These are phyloP conservation scores for Mycena polygramma DNA, from an alignment of 768 basidiomycete genomes.

Conservation along the genomic window DNA sequence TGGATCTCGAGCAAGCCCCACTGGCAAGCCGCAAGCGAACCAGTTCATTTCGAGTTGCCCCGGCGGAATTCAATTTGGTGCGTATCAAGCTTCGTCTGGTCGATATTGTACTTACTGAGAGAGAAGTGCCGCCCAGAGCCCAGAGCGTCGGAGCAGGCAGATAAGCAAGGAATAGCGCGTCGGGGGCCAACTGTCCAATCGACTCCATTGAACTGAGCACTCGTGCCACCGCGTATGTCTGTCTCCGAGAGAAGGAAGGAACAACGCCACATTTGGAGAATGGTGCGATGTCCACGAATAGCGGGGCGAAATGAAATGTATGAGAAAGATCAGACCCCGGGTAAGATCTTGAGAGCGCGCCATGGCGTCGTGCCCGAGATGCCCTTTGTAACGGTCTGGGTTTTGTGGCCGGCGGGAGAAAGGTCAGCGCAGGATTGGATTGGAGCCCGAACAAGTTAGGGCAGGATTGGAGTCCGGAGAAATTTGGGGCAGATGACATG, in stretches of 20 bases:
- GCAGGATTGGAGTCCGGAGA: too few species aligned
- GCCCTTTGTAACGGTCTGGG: neutral
- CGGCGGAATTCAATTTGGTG: conserved; percentile 6
- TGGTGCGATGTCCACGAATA: conserved; percentile 26
- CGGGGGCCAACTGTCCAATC: neutral
- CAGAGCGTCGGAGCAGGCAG: conserved; percentile 22
- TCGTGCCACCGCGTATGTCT: conserved; percentile 4
- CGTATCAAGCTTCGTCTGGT: conserved; percentile 23
- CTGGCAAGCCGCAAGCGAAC: conserved; percentile 16
- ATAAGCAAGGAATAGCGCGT: conserved; percentile 21
- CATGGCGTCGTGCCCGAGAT: conserved; percentile 21
- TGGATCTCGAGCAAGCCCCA: neutral
- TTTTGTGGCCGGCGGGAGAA: conserved; percentile 8
- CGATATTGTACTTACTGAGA: conserved; percentile 13
- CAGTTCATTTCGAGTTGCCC: conserved; percentile 5
- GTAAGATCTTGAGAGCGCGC: conserved; percentile 8
- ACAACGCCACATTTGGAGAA: conserved; percentile 8
- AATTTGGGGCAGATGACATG: conserved; percentile 1
- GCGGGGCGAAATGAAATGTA: neutral
- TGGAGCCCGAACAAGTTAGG: neutral
- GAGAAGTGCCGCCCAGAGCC: conserved; percentile 8
- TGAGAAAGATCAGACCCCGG: neutral
- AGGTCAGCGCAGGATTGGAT: neutral
- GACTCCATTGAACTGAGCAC: neutral
- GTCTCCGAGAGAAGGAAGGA: conserved; percentile 12